Conservation (phyloP, 2,329 filamentous ascomycete species). For the Nannizzia gypsea region DNA sequence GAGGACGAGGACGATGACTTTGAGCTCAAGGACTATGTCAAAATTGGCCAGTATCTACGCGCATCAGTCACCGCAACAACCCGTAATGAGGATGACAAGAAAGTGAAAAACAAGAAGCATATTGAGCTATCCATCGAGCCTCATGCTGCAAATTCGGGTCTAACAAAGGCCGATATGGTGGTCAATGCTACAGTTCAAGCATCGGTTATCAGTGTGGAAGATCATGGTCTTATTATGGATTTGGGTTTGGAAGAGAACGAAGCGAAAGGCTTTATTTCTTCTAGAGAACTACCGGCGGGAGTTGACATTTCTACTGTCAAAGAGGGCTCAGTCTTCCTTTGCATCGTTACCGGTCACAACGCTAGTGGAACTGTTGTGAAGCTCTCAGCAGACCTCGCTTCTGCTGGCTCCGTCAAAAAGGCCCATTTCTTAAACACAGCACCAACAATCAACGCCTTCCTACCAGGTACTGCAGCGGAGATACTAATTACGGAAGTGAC, state of each 20-base stretch:
- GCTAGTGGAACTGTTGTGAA: conserved; percentile 76
- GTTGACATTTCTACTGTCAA: conserved; percentile 58
- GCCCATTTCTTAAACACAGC: conserved; percentile 58
- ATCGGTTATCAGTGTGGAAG: conserved; percentile 81
- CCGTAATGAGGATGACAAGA: conserved; percentile 39
- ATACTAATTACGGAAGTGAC: conserved; percentile 68
- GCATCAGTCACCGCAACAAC: conserved; percentile 69
- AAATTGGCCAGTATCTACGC: conserved; percentile 75
- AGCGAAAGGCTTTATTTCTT: conserved; percentile 66
- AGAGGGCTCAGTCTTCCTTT: conserved; percentile 74
- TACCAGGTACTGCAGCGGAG: conserved; percentile 84
- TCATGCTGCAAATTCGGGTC: conserved; percentile 60
- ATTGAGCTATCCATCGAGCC: conserved; percentile 84
- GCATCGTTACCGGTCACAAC: conserved; percentile 62
- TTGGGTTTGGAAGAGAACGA: conserved; percentile 59
- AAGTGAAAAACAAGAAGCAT: conserved; percentile 59
- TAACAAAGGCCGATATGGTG: conserved; percentile 62
- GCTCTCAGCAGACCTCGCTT: conserved; percentile 61
- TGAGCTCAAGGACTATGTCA: conserved; percentile 64
- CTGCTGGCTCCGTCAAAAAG: conserved; percentile 55
- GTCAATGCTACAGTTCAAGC: conserved; percentile 72
- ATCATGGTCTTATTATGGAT: conserved; percentile 91
- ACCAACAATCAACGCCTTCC: conserved; percentile 76
- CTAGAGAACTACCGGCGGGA: conserved; percentile 61
- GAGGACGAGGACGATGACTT: conserved; percentile 42